Evolutionary conservation across 768 basidiomycete species (phyloP).

Genomic region (Lactarius trivialis): DNA sequence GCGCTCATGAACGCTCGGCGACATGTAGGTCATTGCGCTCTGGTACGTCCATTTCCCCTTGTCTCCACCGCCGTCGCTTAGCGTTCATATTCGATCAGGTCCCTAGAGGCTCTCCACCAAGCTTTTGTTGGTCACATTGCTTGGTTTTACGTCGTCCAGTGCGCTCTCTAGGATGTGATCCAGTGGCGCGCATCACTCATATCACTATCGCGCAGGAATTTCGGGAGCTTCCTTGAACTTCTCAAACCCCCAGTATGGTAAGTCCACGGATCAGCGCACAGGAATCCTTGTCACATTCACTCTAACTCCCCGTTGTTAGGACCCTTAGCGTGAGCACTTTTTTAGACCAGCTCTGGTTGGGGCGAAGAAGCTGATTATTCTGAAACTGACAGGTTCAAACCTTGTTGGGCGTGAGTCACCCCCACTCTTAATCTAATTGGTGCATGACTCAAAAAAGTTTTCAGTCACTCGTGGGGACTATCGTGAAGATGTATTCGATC

Average conservation of each 20-base stretch:
- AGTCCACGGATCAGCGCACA: background rate
- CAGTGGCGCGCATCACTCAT: background rate
- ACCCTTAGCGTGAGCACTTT: conserved; percentile 19
- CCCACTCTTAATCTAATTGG: background rate
- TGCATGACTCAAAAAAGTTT: background rate
- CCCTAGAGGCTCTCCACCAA: conserved; percentile 19
- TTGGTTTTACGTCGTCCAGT: conserved; percentile 18
- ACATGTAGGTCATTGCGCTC: conserved; percentile 6
- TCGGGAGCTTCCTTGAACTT: conserved; percentile 4
- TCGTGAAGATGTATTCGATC: conserved; percentile 19
- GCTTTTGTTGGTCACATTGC: conserved; percentile 17
- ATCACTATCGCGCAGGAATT: conserved; percentile 2
- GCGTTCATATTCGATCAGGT: conserved; percentile 4
- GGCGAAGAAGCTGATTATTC: background rate
- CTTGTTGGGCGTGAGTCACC: conserved; percentile 16
- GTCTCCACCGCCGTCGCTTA: background rate
- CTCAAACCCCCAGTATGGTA: conserved; percentile 20
- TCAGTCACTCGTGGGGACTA: conserved; percentile 14
- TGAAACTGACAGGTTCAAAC: conserved; percentile 15
- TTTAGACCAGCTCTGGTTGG: background rate
- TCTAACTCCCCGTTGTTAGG: conserved; percentile 4
- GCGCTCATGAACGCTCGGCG: background rate
- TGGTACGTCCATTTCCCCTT: conserved; percentile 6
- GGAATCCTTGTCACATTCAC: background rate
- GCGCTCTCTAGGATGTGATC: background rate